Evolutionary conservation across 2,329 filamentous ascomycete genomes (phyloP), one percentile per base, ranked within the genome.

Genomic region (Sphaerulina musiva): DNA sequence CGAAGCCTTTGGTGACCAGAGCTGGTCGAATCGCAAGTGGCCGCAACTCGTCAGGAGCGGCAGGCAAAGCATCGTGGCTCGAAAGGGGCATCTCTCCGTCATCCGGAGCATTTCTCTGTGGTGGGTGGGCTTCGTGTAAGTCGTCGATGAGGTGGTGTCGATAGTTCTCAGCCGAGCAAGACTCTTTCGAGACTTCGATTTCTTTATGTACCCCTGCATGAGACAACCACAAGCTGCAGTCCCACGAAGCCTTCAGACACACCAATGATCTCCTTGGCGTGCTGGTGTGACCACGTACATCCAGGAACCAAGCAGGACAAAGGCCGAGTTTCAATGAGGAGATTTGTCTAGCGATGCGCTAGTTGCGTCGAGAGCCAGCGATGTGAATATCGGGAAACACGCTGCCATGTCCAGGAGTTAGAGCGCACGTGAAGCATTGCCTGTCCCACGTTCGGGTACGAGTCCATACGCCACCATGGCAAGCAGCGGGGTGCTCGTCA

Each of bases 131-230:
- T 39, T 17, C 26, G 29, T 17, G 11, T 23, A 11, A 26, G 1
- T 41, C 17, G 34, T 44, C 26, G n/a, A 9, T 39, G 41, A 17
- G 23, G 41, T n/a, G 42, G 34, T 31, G 49, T 46, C 43, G 23
- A 12, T 10, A 40, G 6, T 46, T 23, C 34, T n/a, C 31, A 5
- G 43, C 42, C 32, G 31, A 23, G 11, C n/a, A 11, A 29, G 6
- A 23, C 10, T 41, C 38, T 40, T 6, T 29, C 40, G 29, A 34
- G 39, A 9, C 20, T 11, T 20, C 23, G 6, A 23, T 39, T 53
- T 45, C 46, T 53, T 48, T 53, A 43, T 53, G 51, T 36, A 32
- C 26, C 45, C 45, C 45, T 48, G 45, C 51, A 53, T 48, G 7
- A 53, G 46, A 53, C 45, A 53, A 44, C 46, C 11, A 42, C 38